These are phyloP conservation scores for Kodamaea sp. DNA, from an alignment of 1,139 yeast genomes.

Conservation along the genomic window DNA sequence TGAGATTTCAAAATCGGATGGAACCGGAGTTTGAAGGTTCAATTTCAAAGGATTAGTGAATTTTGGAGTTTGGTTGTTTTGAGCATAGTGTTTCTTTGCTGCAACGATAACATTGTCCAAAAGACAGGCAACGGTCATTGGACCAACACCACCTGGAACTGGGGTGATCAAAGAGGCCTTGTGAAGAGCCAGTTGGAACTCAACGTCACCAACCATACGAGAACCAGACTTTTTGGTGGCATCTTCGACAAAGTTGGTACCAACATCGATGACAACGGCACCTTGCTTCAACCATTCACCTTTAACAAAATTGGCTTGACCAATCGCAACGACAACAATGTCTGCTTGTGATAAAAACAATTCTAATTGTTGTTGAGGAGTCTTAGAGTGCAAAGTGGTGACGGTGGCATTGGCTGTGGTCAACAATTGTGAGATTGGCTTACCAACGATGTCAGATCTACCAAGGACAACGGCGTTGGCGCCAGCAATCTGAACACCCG, in stretches of 20 bases:
- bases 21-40: conserved; percentile 73
- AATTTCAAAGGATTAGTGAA: conserved; percentile 63
- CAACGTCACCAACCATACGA: conserved; percentile 92
- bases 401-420: conserved; percentile 82
- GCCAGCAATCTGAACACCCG: conserved; percentile 66
- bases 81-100: conserved; percentile 55
- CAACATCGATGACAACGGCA: conserved; percentile 91
- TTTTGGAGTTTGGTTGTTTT: conserved; percentile 46
- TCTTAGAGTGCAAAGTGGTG: conserved; percentile 75
- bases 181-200: conserved; percentile 61
- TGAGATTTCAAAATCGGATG: conserved; percentile 91
- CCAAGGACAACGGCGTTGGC: conserved; percentile 92
- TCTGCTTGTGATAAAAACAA: conserved; percentile 70
- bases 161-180: conserved; percentile 83
- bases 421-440: conserved; percentile 83
- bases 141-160: conserved; percentile 99
- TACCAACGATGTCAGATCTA: conserved; percentile 94
- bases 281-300: conserved; percentile 88
- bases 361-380: conserved; percentile 55
- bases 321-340: conserved; percentile 89
- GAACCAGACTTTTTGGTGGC: conserved; percentile 74
- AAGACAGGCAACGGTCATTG: conserved; percentile 98
- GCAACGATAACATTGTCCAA: conserved; percentile 83
- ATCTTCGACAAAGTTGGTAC: conserved; percentile 86
- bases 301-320: conserved; percentile 75